Base-by-base conservation (phyloP, 257 asterid genomes). In the Fraxinus pennsylvanica region DNA sequence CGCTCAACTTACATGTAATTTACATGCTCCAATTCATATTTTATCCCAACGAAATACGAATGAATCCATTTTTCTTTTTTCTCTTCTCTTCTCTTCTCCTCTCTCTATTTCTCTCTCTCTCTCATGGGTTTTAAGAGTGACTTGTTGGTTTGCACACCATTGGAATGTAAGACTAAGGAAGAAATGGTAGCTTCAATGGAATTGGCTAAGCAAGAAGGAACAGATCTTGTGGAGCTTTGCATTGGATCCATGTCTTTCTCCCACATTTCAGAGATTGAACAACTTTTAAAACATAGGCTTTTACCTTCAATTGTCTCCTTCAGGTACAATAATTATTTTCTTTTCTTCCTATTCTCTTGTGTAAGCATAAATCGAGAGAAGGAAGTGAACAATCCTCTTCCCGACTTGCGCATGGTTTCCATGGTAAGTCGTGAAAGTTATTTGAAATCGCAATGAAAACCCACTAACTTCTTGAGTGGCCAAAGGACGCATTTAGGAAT, bases 201-300 rank as follows among this genome's bases (percentile, higher is more conserved):
- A 57, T 63, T 84, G 76, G 91, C 96, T 10, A 86, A 82, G 82
- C 68, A 77, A 80, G 86, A 88, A 86, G 95, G 95, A 71, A 92
- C 92, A 47, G 82, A 86, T 59, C 80, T 88, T 10, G 91, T 87
- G 32, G 95, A 90, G 73, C 87, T 90, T 22, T 87, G 91, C 79
- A 67, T 90, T 59, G 83, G 79, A 43, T 82, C 84, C 68, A 74
- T 90, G 61, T 78, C 87, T 29, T 86, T 83, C 84, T 80, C 90
- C 68, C 85, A 88, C 73, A 68, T 86, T 21, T 87, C 89, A 4
- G 83, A 90, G 68, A 57, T 88, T 35, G 86, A 83, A 57, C 72
- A n/a, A 9, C 80, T 90, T 32, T 21, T 87, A 50, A 61, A 38
- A 5, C 88, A 29, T 4, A 83, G 89, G 73, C 79, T 72, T 70